Base-by-base conservation (phyloP, 2,329 filamentous ascomycete genomes). In the Cyphellophora europaea region DNA sequence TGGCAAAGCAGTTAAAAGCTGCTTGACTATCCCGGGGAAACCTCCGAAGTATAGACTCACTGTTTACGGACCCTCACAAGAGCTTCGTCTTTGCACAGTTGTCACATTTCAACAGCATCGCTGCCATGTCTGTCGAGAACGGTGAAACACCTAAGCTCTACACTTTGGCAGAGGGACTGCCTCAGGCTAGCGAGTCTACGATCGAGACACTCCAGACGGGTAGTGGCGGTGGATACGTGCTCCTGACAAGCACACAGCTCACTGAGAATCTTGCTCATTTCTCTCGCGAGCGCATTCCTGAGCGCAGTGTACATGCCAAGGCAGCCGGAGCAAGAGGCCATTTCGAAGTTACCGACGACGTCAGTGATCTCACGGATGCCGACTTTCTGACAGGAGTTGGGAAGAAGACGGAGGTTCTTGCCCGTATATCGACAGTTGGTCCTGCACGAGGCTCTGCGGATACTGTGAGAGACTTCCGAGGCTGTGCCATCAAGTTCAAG, bases 191-290 rank as follows among this genome's bases (percentile, higher is more conserved):
- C n/a, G n/a, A n/a, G n/a, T n/a, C n/a, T 11, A 45, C 32, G 3
- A 17, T 36, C 19, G 34, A 41, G 6, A 34, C 35, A n/a, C n/a
- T 41, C 12, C 27, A 25, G 17, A 43, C 38, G 6, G 41, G 34
- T 10, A 30, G 28, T 1, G 35, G 38, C 12, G 55, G 55, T 16
- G 64, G 65, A 4, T 53, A 70, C 8, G 56, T 60, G 2, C 54
- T 69, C 2, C 56, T 77, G 0, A 64, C 70, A 38, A 72, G 76
- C 47, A 74, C 71, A n/a, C 71, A 76, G 33, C 50, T 79, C n/a
- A 69, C 79, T 38, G 72, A 78, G 42, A 66, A 71, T 1, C 55
- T 79, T 1, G 66, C 74, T 2, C 74, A 78, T 49, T 79, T 79
- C 48, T 66, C 72, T 38, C 65, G 73, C 5, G 74, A 79, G 53